These are phyloP conservation scores for Buddleja alternifolia DNA, from an alignment of 257 asterid species.

Conservation along the genomic window DNA sequence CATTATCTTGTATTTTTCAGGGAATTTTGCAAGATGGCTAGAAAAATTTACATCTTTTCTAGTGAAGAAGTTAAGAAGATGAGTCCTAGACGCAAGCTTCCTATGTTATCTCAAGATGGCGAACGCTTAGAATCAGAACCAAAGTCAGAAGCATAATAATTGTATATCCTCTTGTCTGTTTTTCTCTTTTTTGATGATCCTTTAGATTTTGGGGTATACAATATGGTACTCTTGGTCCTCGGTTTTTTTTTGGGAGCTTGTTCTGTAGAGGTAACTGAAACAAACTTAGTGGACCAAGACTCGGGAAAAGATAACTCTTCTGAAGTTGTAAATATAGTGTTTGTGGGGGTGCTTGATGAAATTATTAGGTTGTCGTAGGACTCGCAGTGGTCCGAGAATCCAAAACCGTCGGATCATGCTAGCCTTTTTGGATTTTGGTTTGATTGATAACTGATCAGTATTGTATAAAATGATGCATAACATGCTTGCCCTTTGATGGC, in stretches of 20 bases:
- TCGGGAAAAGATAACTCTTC: slow-evolving; percentile 2
- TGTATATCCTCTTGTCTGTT: slow-evolving; percentile 27
- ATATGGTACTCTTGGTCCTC: slow-evolving; percentile 27
- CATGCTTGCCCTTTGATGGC: slow-evolving; percentile 46
- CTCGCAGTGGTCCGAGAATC: not conserved
- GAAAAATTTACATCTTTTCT: slow-evolving; percentile 64
- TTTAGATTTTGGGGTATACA: slow-evolving; percentile 31
- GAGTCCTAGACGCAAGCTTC: slow-evolving; percentile 57
- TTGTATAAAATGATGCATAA: slow-evolving; percentile 28
- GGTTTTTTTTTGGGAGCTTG: slow-evolving; percentile 30
- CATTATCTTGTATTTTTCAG: slow-evolving; percentile 38
- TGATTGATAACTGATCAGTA: slow-evolving; percentile 27
- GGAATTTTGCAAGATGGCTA: slow-evolving; percentile 75
- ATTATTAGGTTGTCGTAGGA: slow-evolving; percentile 23
- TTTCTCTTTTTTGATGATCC: slow-evolving; percentile 25
- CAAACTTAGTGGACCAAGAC: slow-evolving; percentile 29
- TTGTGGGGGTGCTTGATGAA: slow-evolving; percentile 37
- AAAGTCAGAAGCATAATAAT: slow-evolving; percentile 49
- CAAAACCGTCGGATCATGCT: slow-evolving; percentile 19
- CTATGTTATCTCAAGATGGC: slow-evolving; percentile 40
- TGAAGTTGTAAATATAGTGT: slow-evolving; percentile 43
- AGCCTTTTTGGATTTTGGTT: slow-evolving; percentile 26
- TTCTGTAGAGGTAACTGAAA: slow-evolving; percentile 35
- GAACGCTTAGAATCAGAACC: slow-evolving; percentile 58
- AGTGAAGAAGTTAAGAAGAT: slow-evolving; percentile 85